Evolutionary conservation across 2,329 filamentous ascomycete genomes (phyloP), one percentile per base, ranked within the genome.

Genomic region (Venturia asperata): DNA sequence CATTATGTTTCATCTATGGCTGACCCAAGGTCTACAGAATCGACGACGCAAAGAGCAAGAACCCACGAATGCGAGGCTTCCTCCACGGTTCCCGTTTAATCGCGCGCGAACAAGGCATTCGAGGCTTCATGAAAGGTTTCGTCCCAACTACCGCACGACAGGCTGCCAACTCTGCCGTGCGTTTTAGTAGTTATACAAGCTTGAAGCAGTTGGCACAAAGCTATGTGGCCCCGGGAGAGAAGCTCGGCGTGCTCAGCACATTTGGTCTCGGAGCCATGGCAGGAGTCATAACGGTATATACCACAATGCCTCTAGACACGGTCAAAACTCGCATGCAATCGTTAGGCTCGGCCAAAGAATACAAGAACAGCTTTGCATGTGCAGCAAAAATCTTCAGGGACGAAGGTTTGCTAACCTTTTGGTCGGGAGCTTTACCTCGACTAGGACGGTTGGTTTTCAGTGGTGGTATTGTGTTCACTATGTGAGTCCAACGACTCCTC

Each of bases 241-340:
- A 97, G 80, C 84, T 99, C 6, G 92, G 93, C 19, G 86, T 89
- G 3, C 77, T 91, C 0, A 90, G 89, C 68, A 99, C 94, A 0
- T 99, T 99, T 74, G 91, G 85, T 1, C 91, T 97, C 71, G 94
- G 94, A 64, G 93, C 90, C 27, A 77, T 94, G 30, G 93, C 94
- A 0, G 94, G 94, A 1, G 78, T 95, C 5, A 92, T 97, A 68
- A 99, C 94, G 1, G 94, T 99, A 65, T 92, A 78, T 67, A 78
- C 77, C 1, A 82, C 86, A 1, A 87, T 88, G 77, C 86, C 86
- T 1, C 78, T 99, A 55, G 94, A 99, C 76, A 97, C 93, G 0
- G 84, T 99, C 75, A 99, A 99, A 84, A 99, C 94, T 61, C 80
- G 91, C 68, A 99, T 99, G 94, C 94, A 99, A 83, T 96, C 91